phyloP scores from a whole-genome alignment of 306 rosid genomes.

The Urtica urens region DNA sequence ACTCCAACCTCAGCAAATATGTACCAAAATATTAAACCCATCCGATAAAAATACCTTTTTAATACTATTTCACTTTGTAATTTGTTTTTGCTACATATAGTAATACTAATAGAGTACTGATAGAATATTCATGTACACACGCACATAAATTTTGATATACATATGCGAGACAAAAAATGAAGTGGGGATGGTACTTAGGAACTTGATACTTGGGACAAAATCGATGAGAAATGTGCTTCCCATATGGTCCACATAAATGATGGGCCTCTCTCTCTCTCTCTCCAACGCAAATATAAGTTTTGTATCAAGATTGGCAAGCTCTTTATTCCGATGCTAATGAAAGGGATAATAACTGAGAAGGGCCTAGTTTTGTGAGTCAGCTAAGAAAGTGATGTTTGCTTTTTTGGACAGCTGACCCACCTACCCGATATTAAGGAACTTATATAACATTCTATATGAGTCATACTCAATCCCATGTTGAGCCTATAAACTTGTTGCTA shows the following conservation, averaged over 20 bases:
- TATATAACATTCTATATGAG: conserved; percentile 13
- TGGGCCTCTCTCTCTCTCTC: conserved; percentile 14
- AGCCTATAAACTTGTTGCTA: not conserved
- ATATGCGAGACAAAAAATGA: no score
- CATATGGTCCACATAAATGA: conserved; percentile 17
- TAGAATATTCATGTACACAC: no score
- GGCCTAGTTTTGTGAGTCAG: no score
- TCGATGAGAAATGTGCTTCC: conserved; percentile 21
- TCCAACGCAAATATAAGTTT: no score
- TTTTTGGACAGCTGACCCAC: conserved; percentile 4
- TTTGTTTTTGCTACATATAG: no score
- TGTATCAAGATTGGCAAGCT: no score
- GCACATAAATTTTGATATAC: no score
- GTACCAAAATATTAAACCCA: no score
- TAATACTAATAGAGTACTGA: no score
- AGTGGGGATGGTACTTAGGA: not conserved
- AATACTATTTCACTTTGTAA: no score
- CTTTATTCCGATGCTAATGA: conserved; percentile 48
- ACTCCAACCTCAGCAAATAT: no score
- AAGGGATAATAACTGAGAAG: conserved; percentile 42
- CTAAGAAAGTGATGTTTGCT: conserved; percentile 4
- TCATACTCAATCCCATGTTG: not conserved
- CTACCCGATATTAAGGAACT: conserved; percentile 19
- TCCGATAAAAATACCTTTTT: no score
- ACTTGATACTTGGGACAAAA: not conserved